Percentiles rank a stretch among this genome's conserved stretches.
phyloP scores from a whole-genome alignment of 495 filamentous ascomycete species.

The Xylaria acuta region DNA sequence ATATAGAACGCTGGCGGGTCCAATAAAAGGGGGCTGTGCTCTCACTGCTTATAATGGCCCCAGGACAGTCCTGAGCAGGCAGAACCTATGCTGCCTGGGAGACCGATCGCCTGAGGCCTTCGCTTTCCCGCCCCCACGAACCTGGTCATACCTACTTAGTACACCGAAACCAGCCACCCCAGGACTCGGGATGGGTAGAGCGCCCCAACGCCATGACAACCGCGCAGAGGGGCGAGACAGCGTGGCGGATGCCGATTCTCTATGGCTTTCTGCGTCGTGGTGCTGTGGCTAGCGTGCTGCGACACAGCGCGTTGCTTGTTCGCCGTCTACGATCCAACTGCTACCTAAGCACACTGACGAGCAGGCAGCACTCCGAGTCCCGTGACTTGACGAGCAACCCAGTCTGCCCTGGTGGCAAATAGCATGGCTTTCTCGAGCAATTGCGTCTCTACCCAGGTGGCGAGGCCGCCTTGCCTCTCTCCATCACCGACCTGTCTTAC shows the following conservation, averaged over 20 bases:
- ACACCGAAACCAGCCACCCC: constrained; percentile 17
- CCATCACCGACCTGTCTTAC: background rate
- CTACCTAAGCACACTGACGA: background rate
- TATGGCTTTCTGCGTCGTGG: background rate
- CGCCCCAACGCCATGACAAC: background rate
- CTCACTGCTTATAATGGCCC: background rate
- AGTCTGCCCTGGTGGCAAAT: constrained; percentile 12
- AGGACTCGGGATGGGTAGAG: background rate
- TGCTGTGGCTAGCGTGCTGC: background rate
- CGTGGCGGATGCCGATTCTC: background rate
- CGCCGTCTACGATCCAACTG: background rate
- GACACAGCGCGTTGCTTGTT: background rate
- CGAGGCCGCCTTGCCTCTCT: background rate
- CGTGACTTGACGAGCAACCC: background rate
- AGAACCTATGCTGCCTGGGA: constrained; percentile 1
- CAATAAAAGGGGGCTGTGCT: background rate
- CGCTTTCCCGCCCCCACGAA: background rate
- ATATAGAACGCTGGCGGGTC: background rate
- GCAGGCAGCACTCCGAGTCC: constrained; percentile 2
- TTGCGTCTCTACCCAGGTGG: background rate
- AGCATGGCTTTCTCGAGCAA: background rate
- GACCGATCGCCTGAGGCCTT: background rate
- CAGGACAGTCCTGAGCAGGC: background rate
- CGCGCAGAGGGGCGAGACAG: background rate
- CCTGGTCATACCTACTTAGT: too few relatives aligned